Conservation (phyloP, 352 stramenopile genomes). For the Pythium myriotylum region DNA sequence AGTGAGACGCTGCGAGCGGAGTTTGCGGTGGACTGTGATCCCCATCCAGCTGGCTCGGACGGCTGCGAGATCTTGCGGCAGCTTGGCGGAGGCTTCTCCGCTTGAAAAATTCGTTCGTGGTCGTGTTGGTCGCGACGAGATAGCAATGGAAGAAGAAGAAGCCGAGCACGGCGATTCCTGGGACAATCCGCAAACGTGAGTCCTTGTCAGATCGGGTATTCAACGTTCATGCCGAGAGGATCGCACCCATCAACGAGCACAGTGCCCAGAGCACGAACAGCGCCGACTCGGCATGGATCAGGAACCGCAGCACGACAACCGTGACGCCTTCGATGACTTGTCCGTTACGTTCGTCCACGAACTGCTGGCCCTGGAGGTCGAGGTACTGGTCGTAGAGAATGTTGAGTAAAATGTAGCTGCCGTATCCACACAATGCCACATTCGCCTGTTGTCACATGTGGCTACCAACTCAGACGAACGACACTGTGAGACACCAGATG, state of each 20-base stretch:
- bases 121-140: conserved; percentile 54
- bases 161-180: conserved; percentile 41
- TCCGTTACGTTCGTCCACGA: conserved; percentile 42
- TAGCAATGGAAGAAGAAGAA: conserved; percentile 64
- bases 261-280: conserved; percentile 47
- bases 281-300: conserved; percentile 47
- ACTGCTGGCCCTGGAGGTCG: conserved; percentile 40
- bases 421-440: conserved; percentile 50
- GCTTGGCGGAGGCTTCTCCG: conserved; percentile 27
- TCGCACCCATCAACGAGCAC: conserved; percentile 53
- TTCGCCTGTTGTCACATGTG: conserved; percentile 38
- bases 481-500: too few species aligned
- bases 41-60: background rate
- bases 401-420: conserved; percentile 47
- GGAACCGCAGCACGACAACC: conserved; percentile 48
- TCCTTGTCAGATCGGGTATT: background rate
- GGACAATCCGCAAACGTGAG: background rate
- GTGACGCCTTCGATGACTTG: conserved; percentile 40
- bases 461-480: background rate
- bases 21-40: background rate
- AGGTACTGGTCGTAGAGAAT: conserved; percentile 51
- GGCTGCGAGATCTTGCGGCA: background rate
- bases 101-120: conserved; percentile 83
- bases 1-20: conserved; percentile 2
- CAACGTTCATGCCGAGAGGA: background rate